These are phyloP conservation scores for Globisporangium mamillatum DNA, from an alignment of 352 stramenopile genomes.

Conservation along the genomic window DNA sequence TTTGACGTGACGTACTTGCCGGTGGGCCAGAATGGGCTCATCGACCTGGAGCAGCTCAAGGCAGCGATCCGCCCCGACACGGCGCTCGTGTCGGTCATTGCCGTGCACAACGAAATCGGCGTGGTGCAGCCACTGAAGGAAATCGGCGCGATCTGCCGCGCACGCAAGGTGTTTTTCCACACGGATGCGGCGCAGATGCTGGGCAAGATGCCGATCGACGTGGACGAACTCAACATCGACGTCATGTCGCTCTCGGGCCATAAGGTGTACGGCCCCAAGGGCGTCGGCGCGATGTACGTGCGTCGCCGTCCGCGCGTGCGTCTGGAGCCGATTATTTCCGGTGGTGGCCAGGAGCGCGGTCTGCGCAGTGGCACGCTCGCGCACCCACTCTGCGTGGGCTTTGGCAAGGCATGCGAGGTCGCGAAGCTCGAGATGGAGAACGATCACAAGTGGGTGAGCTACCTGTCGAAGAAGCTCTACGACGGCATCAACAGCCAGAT, in stretches of 20 bases:
- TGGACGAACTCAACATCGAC: slow-evolving; percentile 99
- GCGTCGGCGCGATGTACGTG: slow-evolving; percentile 97
- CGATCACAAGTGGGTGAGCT: slow-evolving; percentile 93
- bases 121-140: slow-evolving; percentile 97
- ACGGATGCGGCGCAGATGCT: slow-evolving; percentile 99
- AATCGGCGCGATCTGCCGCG: slow-evolving; percentile 93
- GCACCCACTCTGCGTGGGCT: slow-evolving; percentile 76
- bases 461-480: slow-evolving; percentile 95
- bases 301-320: slow-evolving; percentile 94
- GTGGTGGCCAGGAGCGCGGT: slow-evolving; percentile 97
- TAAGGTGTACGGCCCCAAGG: slow-evolving; percentile 99
- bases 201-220: slow-evolving; percentile 95
- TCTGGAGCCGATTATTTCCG: slow-evolving; percentile 97
- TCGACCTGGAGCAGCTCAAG: slow-evolving; percentile 95
- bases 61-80: slow-evolving; percentile 94
- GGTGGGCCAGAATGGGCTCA: slow-evolving; percentile 88
- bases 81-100: slow-evolving; percentile 97
- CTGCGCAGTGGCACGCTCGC: slow-evolving; percentile 90
- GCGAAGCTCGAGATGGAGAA: slow-evolving; percentile 94
- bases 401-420: slow-evolving; percentile 92
- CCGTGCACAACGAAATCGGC: slow-evolving; percentile 99
- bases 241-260: slow-evolving; percentile 98
- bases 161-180: slow-evolving; percentile 97
- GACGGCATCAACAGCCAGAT: slow-evolving; percentile 74
- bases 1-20: slow-evolving; percentile 99